Evolutionary conservation across 108 stramenopile species (phyloP).

Genomic region (Craspedostauros australis): DNA sequence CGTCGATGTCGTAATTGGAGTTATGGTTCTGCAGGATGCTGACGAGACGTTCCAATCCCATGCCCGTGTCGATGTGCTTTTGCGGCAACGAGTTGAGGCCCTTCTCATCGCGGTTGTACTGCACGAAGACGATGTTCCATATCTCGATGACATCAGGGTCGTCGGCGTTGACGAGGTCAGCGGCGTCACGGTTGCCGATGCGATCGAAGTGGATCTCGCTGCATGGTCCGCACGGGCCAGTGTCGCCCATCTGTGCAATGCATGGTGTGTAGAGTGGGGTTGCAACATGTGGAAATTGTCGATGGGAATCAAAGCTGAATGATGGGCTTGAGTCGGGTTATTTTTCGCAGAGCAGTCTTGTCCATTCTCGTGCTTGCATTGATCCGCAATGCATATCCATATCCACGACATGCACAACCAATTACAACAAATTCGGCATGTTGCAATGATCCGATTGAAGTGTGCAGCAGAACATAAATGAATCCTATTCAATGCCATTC

Average conservation of each 20-base stretch:
- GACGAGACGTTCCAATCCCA: conserved; percentile 96
- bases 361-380: too few species aligned
- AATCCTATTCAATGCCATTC: too few species aligned
- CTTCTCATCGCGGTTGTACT: conserved; percentile 86
- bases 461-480: not conserved
- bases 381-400: too few species aligned
- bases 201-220: conserved; percentile 97
- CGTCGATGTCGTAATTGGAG: conserved; percentile 97
- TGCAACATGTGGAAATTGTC: too few species aligned
- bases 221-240: conserved; percentile 97
- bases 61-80: conserved; percentile 97
- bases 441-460: not conserved
- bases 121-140: conserved; percentile 98
- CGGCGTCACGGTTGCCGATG: conserved; percentile 87
- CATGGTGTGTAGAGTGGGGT: too few species aligned
- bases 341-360: too few species aligned
- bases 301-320: too few species aligned
- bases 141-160: conserved; percentile 94
- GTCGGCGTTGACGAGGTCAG: conserved; percentile 92
- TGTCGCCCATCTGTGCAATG: conserved; percentile 93
- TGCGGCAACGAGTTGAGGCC: conserved; percentile 66
- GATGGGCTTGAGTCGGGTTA: too few species aligned
- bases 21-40: conserved; percentile 84
- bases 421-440: not conserved
- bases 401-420: not conserved